A percentile compares a stretch with the other conserved stretches of the same genome.
These are phyloP conservation scores for Colletotrichum sojae DNA, from an alignment of 2,329 filamentous ascomycete species.

Conservation along the genomic window DNA sequence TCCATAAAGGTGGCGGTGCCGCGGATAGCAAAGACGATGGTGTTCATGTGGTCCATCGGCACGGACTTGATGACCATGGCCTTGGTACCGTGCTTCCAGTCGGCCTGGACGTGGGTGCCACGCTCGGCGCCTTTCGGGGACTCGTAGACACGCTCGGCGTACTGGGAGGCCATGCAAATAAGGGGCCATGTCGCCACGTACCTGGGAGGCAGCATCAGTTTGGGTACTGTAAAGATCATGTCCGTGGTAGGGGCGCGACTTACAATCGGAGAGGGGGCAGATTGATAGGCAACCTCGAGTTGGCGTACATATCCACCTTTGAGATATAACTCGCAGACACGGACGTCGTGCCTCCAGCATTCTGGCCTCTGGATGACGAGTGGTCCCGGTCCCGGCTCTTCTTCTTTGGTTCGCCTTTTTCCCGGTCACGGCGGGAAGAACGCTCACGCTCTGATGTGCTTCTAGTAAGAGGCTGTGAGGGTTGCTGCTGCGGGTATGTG, in stretches of 20 bases:
- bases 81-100: slow-evolving; percentile 83
- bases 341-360: slow-evolving; percentile 40
- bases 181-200: slow-evolving; percentile 84
- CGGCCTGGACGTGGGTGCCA: slow-evolving; percentile 78
- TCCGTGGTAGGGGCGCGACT: slow-evolving; percentile 45
- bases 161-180: slow-evolving; percentile 83
- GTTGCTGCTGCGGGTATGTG: slow-evolving; percentile 48
- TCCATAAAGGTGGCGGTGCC: slow-evolving; percentile 86
- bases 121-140: slow-evolving; percentile 73
- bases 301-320: slow-evolving; percentile 84
- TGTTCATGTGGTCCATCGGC: slow-evolving; percentile 82
- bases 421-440: not conserved
- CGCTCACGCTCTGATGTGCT: too few relatives aligned
- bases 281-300: slow-evolving; percentile 79
- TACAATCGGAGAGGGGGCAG: slow-evolving; percentile 79
- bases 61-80: slow-evolving; percentile 89
- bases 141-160: slow-evolving; percentile 82
- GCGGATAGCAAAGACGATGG: slow-evolving; percentile 87
- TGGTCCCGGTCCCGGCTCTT: slow-evolving; percentile 13
- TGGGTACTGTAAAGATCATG: too few relatives aligned
- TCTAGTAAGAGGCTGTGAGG: too few relatives aligned
- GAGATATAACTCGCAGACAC: slow-evolving; percentile 62
- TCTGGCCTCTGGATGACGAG: slow-evolving; percentile 22
- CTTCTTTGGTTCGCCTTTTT: slow-evolving; percentile 27
- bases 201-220: slow-evolving; percentile 54